phyloP scores from a whole-genome alignment of 2,329 filamentous ascomycete species.

The Xylaria hypoxylon region DNA sequence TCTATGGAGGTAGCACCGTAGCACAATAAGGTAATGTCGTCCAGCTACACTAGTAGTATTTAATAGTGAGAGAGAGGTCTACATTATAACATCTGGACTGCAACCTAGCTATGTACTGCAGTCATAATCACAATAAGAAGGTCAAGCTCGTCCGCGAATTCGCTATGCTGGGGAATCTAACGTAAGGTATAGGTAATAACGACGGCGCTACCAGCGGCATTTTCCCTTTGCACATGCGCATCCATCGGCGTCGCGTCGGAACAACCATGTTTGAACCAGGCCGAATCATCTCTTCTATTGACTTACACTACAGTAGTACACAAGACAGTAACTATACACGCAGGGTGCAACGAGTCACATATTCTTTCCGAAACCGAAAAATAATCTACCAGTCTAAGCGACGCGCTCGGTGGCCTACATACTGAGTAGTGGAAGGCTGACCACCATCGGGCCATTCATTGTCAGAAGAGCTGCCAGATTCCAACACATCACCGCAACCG shows the following conservation, averaged over 20 bases:
- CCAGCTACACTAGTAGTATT: too few relatives aligned
- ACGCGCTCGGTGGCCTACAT: slow-evolving; percentile 1
- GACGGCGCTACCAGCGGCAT: slow-evolving; percentile 24
- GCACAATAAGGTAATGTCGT: too few relatives aligned
- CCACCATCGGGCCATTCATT: slow-evolving; percentile 9
- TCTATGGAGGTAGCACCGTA: too few relatives aligned
- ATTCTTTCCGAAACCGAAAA: neutral
- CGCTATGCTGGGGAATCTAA: neutral
- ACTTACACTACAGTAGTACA: too few relatives aligned
- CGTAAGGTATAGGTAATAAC: neutral
- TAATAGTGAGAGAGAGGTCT: too few relatives aligned
- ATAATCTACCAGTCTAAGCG: neutral
- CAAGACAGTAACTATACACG: neutral
- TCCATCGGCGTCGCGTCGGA: slow-evolving; percentile 2
- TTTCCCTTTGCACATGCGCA: neutral
- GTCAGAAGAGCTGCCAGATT: slow-evolving; percentile 1
- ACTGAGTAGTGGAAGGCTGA: too few relatives aligned
- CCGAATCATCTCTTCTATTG: slow-evolving; percentile 6
- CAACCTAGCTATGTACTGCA: neutral
- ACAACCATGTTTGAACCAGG: neutral
- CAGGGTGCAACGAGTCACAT: slow-evolving; percentile 8
- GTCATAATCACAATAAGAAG: neutral
- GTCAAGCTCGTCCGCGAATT: neutral
- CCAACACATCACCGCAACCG: slow-evolving; percentile 17
- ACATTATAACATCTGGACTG: too few relatives aligned